Base-by-base conservation (phyloP, 2,329 filamentous ascomycete genomes). In the Nannizzia gypsea region DNA sequence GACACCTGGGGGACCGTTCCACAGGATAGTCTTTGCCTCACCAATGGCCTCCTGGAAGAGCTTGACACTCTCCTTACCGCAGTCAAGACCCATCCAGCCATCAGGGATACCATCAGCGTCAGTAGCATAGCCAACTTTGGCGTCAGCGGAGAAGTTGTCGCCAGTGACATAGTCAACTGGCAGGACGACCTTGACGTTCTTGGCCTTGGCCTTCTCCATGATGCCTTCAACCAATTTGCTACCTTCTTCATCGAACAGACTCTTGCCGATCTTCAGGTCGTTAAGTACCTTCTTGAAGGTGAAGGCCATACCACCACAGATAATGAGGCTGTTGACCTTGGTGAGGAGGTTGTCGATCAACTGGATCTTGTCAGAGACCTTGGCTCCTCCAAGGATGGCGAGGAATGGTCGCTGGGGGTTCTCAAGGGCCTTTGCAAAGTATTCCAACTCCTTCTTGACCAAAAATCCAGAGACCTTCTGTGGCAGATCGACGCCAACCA, bases 271-370 rank as follows among this genome's bases (percentile, higher is more conserved):
- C 76, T 86, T 83, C 71, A 97, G 86, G 73, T 83, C 81, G 78
- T 96, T 84, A 60, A 97, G 83, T n/a, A 90, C 92, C 84, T 99
- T 99, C 84, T 97, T 97, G 84, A 99, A 99, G 69, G 93, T 99
- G 81, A 97, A 99, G 64, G 93, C 91, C 93, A 99, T 99, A 70
- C 85, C 93, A 73, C 93, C 93, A 75, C 92, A 96, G 78, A 99
- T 87, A 77, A 99, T 88, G 66, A 99, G 83, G 75, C 87, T 93
- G 83, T 99, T 84, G 76, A 99, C 91, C 84, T 99, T 97, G 77
- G 90, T 89, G 67, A 99, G 87, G 66, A 99, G 82, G 83, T 99
- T 99, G 80, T 99, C 91, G 73, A 99, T 97, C 69, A 99, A 83
- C 81, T 96, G 90, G 76, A 99, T 99, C 87, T 99, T 99, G 83